Evolutionary conservation across 352 stramenopile species (phyloP).

Genomic region (Globisporangium paroecandrum): DNA sequence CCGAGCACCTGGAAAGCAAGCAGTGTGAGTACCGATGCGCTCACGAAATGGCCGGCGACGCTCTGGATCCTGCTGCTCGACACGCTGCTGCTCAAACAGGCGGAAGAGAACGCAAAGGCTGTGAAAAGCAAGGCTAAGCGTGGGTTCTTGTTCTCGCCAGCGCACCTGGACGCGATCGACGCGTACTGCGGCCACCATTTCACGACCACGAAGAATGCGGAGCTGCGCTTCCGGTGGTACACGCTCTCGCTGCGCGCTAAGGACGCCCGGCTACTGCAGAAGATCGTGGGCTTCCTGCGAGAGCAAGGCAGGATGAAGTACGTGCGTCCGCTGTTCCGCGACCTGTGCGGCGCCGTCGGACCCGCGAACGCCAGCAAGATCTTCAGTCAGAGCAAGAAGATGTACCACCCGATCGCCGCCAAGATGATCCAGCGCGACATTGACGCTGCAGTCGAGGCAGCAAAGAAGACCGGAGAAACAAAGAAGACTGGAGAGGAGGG

Average conservation of each 20-base stretch:
- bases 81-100: slow-evolving; percentile 32
- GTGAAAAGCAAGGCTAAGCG: background rate
- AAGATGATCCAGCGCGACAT: slow-evolving; percentile 74
- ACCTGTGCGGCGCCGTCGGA: slow-evolving; percentile 39
- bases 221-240: slow-evolving; percentile 72
- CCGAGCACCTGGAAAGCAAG: slow-evolving; percentile 22
- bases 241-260: slow-evolving; percentile 51
- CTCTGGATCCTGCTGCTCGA: slow-evolving; percentile 62
- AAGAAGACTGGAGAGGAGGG: background rate
- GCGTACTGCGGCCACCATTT: slow-evolving; percentile 41
- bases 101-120: background rate
- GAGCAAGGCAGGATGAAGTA: slow-evolving; percentile 82
- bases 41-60: slow-evolving; percentile 39
- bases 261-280: slow-evolving; percentile 37
- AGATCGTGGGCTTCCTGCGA: slow-evolving; percentile 44
- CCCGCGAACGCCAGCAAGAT: slow-evolving; percentile 24
- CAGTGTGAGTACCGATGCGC: background rate
- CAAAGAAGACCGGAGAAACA: background rate
- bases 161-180: slow-evolving; percentile 57
- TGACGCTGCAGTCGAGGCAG: background rate
- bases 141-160: background rate
- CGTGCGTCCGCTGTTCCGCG: slow-evolving; percentile 60
- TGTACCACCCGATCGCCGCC: slow-evolving; percentile 68
- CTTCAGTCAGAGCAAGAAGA: slow-evolving; percentile 48
- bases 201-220: slow-evolving; percentile 54